Conservation (phyloP, 352 stramenopile species). For the Pythium volutum region DNA sequence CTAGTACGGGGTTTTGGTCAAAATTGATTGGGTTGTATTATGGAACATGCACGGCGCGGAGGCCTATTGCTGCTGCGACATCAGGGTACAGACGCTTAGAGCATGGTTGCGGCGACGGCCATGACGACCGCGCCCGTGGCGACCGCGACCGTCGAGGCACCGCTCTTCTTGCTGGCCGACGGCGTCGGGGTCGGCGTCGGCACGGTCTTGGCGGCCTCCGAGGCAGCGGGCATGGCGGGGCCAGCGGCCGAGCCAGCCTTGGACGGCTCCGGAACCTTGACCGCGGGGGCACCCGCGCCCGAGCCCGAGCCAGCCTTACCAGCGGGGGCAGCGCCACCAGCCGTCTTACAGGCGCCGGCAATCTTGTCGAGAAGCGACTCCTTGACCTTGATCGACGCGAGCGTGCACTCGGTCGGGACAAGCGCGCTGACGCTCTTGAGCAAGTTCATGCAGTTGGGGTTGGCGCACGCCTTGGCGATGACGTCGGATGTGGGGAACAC, state of each 20-base stretch:
- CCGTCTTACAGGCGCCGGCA: slow-evolving; percentile 1
- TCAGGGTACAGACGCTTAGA: slow-evolving; percentile 1
- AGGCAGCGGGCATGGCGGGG: background rate
- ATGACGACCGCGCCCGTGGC: slow-evolving; percentile 18
- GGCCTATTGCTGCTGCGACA: too few species aligned
- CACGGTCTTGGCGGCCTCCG: background rate
- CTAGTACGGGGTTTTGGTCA: too few species aligned
- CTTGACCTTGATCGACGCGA: slow-evolving; percentile 12
- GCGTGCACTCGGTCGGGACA: slow-evolving; percentile 13
- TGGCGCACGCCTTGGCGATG: slow-evolving; percentile 25
- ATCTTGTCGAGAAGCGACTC: slow-evolving; percentile 15
- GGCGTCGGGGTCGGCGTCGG: slow-evolving; percentile 12
- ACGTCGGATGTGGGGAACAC: slow-evolving; percentile 8
- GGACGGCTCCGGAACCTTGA: slow-evolving; percentile 5
- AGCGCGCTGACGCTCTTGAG: slow-evolving; percentile 11
- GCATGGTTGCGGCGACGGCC: slow-evolving; percentile 8
- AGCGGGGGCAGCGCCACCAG: background rate
- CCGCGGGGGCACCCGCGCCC: background rate
- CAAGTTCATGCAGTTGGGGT: slow-evolving; percentile 22
- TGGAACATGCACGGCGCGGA: background rate
- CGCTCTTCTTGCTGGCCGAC: slow-evolving; percentile 4
- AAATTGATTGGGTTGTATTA: slow-evolving; percentile 1
- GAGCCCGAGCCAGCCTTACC: slow-evolving; percentile 11
- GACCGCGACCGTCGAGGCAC: slow-evolving; percentile 13
- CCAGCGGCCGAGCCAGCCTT: background rate